phyloP scores from a whole-genome alignment of 768 basidiomycete genomes.

The Leccinum ochraceum region DNA sequence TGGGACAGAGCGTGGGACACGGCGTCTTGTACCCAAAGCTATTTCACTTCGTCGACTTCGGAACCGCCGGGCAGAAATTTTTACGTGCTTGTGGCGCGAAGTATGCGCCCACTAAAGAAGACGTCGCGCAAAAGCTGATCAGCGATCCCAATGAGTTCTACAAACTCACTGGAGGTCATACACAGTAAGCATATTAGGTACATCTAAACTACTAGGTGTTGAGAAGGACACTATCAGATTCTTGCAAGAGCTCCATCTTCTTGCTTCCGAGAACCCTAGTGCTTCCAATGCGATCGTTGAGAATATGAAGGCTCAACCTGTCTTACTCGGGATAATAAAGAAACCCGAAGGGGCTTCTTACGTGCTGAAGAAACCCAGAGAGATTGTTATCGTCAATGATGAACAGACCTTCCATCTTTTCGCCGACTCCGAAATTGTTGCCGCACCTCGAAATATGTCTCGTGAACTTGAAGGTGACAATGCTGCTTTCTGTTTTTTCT shows the following conservation, averaged over 20 bases:
- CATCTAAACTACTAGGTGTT: neutral
- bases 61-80: slow-evolving; percentile 69
- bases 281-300: slow-evolving; percentile 47
- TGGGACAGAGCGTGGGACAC: slow-evolving; percentile 48
- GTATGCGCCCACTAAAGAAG: slow-evolving; percentile 79
- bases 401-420: too few species aligned
- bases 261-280: slow-evolving; percentile 15
- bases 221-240: neutral
- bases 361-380: too few species aligned
- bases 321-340: slow-evolving; percentile 61
- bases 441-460: too few species aligned
- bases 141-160: slow-evolving; percentile 68
- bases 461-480: too few species aligned
- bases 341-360: too few species aligned
- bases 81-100: slow-evolving; percentile 81
- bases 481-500: too few species aligned
- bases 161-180: slow-evolving; percentile 63
- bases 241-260: too few species aligned
- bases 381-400: too few species aligned
- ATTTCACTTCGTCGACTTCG: slow-evolving; percentile 88
- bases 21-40: slow-evolving; percentile 73
- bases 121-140: slow-evolving; percentile 67
- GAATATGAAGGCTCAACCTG: slow-evolving; percentile 64
- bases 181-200: slow-evolving; percentile 30
- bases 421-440: too few species aligned